Percentiles rank a stretch among this genome's conserved stretches.
phyloP scores from a whole-genome alignment of 805 yeast genomes.

The Starmerella vaccinii region DNA sequence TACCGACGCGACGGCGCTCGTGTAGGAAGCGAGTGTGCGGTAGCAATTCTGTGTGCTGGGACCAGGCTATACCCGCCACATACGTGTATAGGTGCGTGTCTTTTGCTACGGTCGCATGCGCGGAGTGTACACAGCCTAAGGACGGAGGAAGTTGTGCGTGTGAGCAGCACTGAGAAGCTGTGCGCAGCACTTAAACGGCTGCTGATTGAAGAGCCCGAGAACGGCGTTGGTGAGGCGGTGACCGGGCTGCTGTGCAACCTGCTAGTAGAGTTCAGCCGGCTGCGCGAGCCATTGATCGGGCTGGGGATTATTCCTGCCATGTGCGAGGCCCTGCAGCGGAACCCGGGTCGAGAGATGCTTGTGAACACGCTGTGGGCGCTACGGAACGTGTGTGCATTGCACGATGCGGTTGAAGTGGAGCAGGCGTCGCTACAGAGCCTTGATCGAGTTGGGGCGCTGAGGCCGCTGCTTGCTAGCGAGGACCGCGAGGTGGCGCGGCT shows the following conservation, averaged over 20 bases:
- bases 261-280: conserved; percentile 1
- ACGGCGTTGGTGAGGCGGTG: conserved; percentile 4
- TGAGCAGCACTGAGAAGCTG: not conserved
- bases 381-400: not conserved
- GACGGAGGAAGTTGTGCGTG: not conserved
- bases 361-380: conserved; percentile 2
- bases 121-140: conserved; percentile 3
- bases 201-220: not conserved
- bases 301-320: not conserved
- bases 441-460: not conserved
- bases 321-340: not conserved
- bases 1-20: not conserved
- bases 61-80: not conserved
- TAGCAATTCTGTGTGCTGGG: not conserved
- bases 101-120: not conserved
- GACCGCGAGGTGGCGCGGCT: conserved; percentile 4
- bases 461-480: conserved; percentile 1
- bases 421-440: not conserved
- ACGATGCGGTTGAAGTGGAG: not conserved
- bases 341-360: not conserved
- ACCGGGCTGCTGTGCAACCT: conserved; percentile 6
- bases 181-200: not conserved
- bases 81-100: conserved; percentile 1
- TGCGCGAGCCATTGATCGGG: not conserved
- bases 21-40: not conserved